Percentiles rank a stretch among this genome's conserved stretches.
Conservation (phyloP, 768 basidiomycete genomes). For the Chalciporus piperatus region DNA sequence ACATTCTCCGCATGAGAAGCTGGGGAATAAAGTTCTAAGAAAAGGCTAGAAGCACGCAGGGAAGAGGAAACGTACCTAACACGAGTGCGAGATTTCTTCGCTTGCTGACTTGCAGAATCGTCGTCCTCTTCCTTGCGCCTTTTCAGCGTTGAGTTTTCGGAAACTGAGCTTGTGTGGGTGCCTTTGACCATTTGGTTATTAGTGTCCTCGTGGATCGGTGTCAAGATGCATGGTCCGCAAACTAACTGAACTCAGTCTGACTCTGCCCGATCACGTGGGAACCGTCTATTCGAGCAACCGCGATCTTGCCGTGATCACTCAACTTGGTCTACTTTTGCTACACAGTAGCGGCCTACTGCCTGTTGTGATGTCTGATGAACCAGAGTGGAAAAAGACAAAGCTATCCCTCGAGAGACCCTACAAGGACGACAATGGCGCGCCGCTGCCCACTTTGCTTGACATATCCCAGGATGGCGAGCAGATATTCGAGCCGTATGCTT, state of each 20-base stretch:
- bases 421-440: slow-evolving; percentile 70
- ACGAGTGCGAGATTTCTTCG: slow-evolving; percentile 68
- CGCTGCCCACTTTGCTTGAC: slow-evolving; percentile 61
- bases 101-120: slow-evolving; percentile 36
- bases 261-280: slow-evolving; percentile 26
- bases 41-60: background rate
- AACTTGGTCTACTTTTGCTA: too few species aligned
- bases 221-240: slow-evolving; percentile 24
- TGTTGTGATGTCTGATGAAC: slow-evolving; percentile 27
- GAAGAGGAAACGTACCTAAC: slow-evolving; percentile 56
- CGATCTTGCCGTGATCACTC: too few species aligned
- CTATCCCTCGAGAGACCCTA: slow-evolving; percentile 78
- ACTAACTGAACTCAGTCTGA: background rate
- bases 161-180: slow-evolving; percentile 11
- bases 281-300: background rate
- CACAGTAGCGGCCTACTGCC: background rate
- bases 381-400: slow-evolving; percentile 56
- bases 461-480: slow-evolving; percentile 68
- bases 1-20: slow-evolving; percentile 86
- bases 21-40: slow-evolving; percentile 26
- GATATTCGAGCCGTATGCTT: slow-evolving; percentile 67
- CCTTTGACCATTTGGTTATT: slow-evolving; percentile 29
- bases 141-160: slow-evolving; percentile 42
- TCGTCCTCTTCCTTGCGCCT: slow-evolving; percentile 68
- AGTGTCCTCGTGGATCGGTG: slow-evolving; percentile 30